Base-by-base conservation (phyloP, 2,329 filamentous ascomycete species). In the Ceratocystis ficicola region DNA sequence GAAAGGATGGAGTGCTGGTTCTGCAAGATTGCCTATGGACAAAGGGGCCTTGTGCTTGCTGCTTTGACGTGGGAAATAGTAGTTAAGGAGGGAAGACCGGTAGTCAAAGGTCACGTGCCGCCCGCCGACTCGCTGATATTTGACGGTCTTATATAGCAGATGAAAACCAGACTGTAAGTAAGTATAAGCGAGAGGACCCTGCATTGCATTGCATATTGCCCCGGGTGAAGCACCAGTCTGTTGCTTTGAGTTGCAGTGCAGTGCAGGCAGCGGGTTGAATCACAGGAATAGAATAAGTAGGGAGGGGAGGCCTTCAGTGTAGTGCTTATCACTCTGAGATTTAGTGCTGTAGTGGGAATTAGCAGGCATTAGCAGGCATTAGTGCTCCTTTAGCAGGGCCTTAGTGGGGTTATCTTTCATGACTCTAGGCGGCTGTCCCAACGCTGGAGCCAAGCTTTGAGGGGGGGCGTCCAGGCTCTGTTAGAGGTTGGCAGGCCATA, bases 111-210 rank as follows among this genome's bases (percentile, higher is more conserved):
- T 41, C 36, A 41, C 36, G 36, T 41, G 36, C 36, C 10, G 36
- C 10, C 10, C 10, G 12, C 36, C 36, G 36, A 10, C 36, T 41
- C 36, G 15, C 36, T 41, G 36, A 41, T 15, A 41, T 41, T 41
- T 41, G 36, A 10, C 12, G 10, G 3, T 15, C 36, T 41, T 15
- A 41, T 41, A 41, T 41, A 41, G 36, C 12, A 41, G 36, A 41
- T 41, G 36, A 15, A 12, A 41, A 15, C 36, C 5, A 15, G 36
- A 15, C 36, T 30, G 28, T 30, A 52, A 28, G 52, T 30, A 32
- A n/a, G 28, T 57, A 57, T 57, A 57, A 57, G 52, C 52, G 52
- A 57, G 52, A 30, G 52, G 52, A 30, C 8, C 22, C 30, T 57
- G 52, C 52, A 57, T 52, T 52, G 48, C 17, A 52, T 28, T 57